phyloP scores from a whole-genome alignment of 192 early-diverging fungal genomes.

The Umbelopsis vinacea region DNA sequence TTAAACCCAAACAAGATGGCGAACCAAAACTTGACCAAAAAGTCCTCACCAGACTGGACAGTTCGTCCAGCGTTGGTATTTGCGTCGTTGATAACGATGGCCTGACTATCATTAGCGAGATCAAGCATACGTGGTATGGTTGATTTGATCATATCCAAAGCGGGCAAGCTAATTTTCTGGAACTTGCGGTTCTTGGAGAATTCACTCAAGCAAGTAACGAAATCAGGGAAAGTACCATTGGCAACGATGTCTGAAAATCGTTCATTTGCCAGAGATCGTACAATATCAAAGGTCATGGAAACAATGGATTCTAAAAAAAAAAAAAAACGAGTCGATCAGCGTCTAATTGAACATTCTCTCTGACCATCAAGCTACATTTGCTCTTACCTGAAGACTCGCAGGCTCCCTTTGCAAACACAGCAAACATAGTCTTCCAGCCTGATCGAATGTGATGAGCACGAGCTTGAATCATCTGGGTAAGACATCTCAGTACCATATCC shows the following conservation, averaged over 20 bases:
- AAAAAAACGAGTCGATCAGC: not conserved
- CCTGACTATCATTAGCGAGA: conserved; percentile 27
- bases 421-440: conserved; percentile 78
- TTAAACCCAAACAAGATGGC: conserved; percentile 88
- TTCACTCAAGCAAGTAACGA: conserved; percentile 56
- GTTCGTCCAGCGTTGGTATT: conserved; percentile 22
- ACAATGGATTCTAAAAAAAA: conserved; percentile 65
- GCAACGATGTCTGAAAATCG: conserved; percentile 72
- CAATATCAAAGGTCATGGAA: conserved; percentile 75
- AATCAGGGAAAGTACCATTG: conserved; percentile 59
- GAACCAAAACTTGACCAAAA: conserved; percentile 78
- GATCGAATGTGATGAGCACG: conserved; percentile 77
- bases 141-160: conserved; percentile 46
- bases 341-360: too few species aligned
- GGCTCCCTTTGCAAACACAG: conserved; percentile 66
- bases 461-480: conserved; percentile 75
- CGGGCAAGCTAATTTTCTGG: conserved; percentile 59
- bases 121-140: conserved; percentile 43
- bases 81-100: conserved; percentile 36
- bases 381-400: conserved; percentile 53
- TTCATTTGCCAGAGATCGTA: conserved; percentile 61
- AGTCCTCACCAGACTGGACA: conserved; percentile 56
- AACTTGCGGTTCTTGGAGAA: conserved; percentile 76
- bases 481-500: conserved; percentile 80
- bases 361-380: too few species aligned